Base-by-base conservation (phyloP, 176 grass and related monocot species). In the Oryza glumipatula region DNA sequence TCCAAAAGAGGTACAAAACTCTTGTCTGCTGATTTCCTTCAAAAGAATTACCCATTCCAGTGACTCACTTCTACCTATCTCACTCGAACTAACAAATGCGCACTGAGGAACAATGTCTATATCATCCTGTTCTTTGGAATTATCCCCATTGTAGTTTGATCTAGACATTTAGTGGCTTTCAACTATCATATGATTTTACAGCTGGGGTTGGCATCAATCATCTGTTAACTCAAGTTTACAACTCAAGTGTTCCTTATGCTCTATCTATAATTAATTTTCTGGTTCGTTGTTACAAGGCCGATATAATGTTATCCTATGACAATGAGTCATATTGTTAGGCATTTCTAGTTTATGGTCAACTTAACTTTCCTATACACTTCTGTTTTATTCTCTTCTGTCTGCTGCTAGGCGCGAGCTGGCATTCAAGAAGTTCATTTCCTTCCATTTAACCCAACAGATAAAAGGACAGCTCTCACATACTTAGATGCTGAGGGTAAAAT, bases 401-500 rank as follows among this genome's bases (percentile, higher is more conserved):
- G 36, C 81, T 80, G 19, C 44, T 84, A 94, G 92, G 92, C 92
- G 67, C 87, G 89, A 67, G 81, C 87, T 4, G 87, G 77, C 24
- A 89, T 94, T 76, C 51, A 80, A 22, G 92, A 94, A 80, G 81
- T 94, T 1, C 92, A 94, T 76, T 94, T 94, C 70, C 92, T 94
- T 46, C 92, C 92, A 73, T 94, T 94, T 70, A 94, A 94, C 70
- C 92, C 92, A 76, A 91, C 89, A 19, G 89, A 94, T 41, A 94
- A 94, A 78, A 84, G 92, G 76, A 94, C 92, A 47, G 92, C 92
- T 72, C 86, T 94, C 66, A 94, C 92, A 64, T 94, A 94, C 80
- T 89, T 94, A 33, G 89, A 94, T 7, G 67, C 81, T 17, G n/a
- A 64, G 41, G 89, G 92, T 69, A 89, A 84, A 84, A 89, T 91